phyloP scores from a whole-genome alignment of 352 stramenopile species.

The Phytophthora europaea region DNA sequence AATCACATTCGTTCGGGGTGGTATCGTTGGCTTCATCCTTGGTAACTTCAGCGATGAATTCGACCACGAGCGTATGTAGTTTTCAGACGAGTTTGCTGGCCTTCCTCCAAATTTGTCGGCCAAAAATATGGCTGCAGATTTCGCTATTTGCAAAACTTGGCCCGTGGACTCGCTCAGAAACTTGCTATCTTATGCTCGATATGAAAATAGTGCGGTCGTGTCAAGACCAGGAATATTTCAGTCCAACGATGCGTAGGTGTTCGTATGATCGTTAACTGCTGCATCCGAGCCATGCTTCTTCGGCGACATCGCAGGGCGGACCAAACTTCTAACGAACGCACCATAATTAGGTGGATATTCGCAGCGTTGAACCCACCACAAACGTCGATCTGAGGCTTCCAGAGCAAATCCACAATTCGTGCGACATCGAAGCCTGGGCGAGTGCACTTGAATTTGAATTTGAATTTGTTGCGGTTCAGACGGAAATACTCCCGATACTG shows the following conservation, averaged over 20 bases:
- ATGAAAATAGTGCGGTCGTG: not conserved
- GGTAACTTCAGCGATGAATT: not conserved
- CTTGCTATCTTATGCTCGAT: not conserved
- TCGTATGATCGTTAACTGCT: not conserved
- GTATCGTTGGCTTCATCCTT: conserved; percentile 11
- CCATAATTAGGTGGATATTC: conserved; percentile 14
- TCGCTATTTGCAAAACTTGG: conserved; percentile 6
- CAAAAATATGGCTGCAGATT: conserved; percentile 26
- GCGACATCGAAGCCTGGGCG: not conserved
- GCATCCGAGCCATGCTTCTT: conserved; percentile 35
- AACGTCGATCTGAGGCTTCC: not conserved
- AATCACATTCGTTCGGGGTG: not conserved
- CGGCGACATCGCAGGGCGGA: conserved; percentile 15
- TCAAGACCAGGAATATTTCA: not conserved
- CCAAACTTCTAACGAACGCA: conserved; percentile 11
- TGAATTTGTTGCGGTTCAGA: too few relatives aligned
- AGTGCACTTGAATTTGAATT: too few relatives aligned
- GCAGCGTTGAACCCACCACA: conserved; percentile 15
- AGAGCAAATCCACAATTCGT: not conserved
- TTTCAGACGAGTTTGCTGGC: not conserved
- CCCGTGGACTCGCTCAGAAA: not conserved
- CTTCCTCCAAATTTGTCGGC: not conserved
- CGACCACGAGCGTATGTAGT: not conserved
- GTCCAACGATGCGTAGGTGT: not conserved
- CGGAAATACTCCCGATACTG: too few relatives aligned